Evolutionary conservation across 1,139 yeast species (phyloP), one percentile per base, ranked within the genome.

Genomic region (Debaryomycetaceae sp.): DNA sequence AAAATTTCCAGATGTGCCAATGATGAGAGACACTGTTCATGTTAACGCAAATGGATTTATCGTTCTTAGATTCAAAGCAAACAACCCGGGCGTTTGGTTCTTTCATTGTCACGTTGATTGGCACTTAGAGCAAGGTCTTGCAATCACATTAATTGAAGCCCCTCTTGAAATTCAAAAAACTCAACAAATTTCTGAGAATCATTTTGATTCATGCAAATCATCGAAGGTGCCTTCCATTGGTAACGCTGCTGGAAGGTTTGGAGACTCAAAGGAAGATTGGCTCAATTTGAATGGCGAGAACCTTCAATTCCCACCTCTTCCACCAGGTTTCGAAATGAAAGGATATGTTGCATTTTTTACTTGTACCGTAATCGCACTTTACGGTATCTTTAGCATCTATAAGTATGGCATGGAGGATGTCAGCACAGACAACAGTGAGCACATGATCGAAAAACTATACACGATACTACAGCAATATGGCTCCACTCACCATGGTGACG

Each of bases 321-420:
- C 98, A 36, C 60, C 73, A 36, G 97, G 97, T 5, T 91, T 93
- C 77, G 91, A 98, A 38, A 78, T 85, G 39, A 83, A 85, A 57
- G 99, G 98, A 63, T 84, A 86, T 58, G 84, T 91, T 47, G 98
- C 98, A 9, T 70, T 93, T 62, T 84, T 81, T 29, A 80, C 90
- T 66, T 89, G 97, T 27, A 75, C 86, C 61, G 58, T 90, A 49
- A 74, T 91, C 45, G 98, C 96, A 52, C 59, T 88, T 45, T 68
- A 86, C 27, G 99, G 98, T 60, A 72, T 91, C 66, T 74, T 71
- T 45, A 78, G 87, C 49, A 87, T 93, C 60, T 78, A 84, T 49
- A 67, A 83, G 65, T 93, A 90, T 66, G 98, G 98, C 60, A 72
- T 87, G 72, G 78, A 84, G 55, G 97, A 88, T 58, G 72, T 81